Evolutionary conservation across 176 grass and related monocot genomes (phyloP), one percentile per base, ranked within the genome.

Genomic region (Aegilops longissima): DNA sequence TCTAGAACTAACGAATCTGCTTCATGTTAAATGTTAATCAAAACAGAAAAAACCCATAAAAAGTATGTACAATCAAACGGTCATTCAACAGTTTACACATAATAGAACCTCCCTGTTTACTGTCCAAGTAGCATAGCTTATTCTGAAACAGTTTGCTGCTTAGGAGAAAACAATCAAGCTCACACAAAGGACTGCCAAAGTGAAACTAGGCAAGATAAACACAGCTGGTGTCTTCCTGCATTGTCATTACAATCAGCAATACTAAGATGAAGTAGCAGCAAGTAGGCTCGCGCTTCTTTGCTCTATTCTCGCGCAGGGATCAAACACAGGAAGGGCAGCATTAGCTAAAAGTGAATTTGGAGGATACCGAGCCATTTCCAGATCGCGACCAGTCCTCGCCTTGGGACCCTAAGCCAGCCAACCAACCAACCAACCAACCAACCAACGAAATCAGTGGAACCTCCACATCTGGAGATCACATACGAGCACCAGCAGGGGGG

Each of bases 371-470:
- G 70, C 68, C 20, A 51, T 54, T 24, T 58, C 78, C 72, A 88
- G 86, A 91, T 91, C 82, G 72, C 52, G 33, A 78, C 63, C 71
- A 82, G 30, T 80, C 78, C 18, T 81, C 51, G 34, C 86, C 81
- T 78, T 85, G 81, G 76, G 79, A 21, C 24, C 36, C 30, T 80
- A 80, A 34, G 58, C 38, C 61, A 75, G 70, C 80, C 54, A 6
- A 68, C 54, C 67, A 5, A 12, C 12, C 12, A 49, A 49, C 45
- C 67, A 5, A 34, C 33, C 33, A 34, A 42, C 16, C 17, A 59
- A 58, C 54, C 70, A 33, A 68, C 79, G 64, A 61, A 80, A 89
- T 77, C 78, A 78, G 20, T 30, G 49, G 77, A 78, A 80, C 29
- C 34, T 77, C 36, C 34, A 36, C 69, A 63, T 67, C 75, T 80